phyloP scores from a whole-genome alignment of 176 grass and related monocot species.

The Tuctoria greenei region DNA sequence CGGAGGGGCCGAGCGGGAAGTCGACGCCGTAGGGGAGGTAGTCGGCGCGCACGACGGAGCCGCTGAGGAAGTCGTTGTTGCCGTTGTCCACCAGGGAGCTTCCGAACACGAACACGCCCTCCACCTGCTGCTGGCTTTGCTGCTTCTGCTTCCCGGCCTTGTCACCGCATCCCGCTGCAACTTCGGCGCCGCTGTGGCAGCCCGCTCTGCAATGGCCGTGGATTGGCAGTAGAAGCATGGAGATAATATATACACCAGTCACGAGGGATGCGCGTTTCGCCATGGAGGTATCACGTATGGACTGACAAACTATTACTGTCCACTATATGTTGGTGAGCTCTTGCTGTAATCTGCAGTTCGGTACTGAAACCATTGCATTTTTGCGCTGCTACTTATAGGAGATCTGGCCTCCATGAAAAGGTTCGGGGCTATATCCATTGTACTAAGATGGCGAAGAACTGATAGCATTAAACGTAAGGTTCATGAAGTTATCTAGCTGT shows the following conservation, averaged over 20 bases:
- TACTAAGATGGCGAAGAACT: too few relatives aligned
- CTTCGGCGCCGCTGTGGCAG: not conserved
- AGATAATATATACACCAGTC: not conserved
- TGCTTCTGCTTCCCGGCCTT: not conserved
- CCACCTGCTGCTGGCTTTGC: not conserved
- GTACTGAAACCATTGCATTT: not conserved
- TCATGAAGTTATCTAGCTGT: too few relatives aligned
- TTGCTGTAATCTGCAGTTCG: not conserved
- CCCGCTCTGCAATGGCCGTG: not conserved
- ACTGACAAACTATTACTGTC: not conserved
- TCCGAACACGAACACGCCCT: slow-evolving; percentile 70
- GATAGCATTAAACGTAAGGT: too few relatives aligned
- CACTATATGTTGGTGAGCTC: not conserved
- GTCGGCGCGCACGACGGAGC: slow-evolving; percentile 62
- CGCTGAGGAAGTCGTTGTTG: slow-evolving; percentile 66
- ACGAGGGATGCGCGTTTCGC: slow-evolving; percentile 13
- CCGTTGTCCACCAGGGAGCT: slow-evolving; percentile 79
- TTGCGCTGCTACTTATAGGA: slow-evolving; percentile 25
- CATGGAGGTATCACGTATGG: slow-evolving; percentile 30
- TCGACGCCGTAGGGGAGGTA: slow-evolving; percentile 75
- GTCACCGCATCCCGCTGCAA: not conserved
- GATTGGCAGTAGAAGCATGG: slow-evolving; percentile 8
- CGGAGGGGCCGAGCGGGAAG: slow-evolving; percentile 61
- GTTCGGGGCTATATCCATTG: too few relatives aligned
- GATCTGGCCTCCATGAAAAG: too few relatives aligned